Evolutionary conservation across 192 early-diverging fungal genomes (phyloP), one percentile per base, ranked within the genome.

Genomic region (Umbelopsis sp.): DNA sequence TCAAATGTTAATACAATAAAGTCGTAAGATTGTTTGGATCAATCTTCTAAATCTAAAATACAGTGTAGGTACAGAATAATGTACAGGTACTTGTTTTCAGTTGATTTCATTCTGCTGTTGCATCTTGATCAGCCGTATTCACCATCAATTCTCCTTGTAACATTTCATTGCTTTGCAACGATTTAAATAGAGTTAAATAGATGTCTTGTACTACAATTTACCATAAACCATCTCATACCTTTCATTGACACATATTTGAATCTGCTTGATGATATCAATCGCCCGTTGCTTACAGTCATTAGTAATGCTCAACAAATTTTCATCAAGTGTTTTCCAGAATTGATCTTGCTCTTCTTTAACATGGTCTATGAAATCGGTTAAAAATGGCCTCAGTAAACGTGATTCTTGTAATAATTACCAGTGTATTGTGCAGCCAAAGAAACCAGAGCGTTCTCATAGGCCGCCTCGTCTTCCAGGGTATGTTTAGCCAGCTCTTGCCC

Each of bases 231-330:
- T 4, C 25, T 4, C 27, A 5, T 18, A 61, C 55, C 55, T 61
- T 61, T 61, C 55, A 4, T 61, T 25, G 0, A 61, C 2, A 61
- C 55, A 61, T 0, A 30, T 25, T 25, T 61, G 55, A 33, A 61
- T 61, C 27, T 61, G 55, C 33, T 61, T 25, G 16, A 61, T 33
- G 1, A 30, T 16, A 61, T 30, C 55, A 61, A 61, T 61, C 18
- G 55, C 55, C 18, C 33, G 27, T n/a, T 61, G 3, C 55, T 61
- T 61, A 35, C 18, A 12, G 11, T 61, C 30, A 18, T 61, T 18
- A 15, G 18, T 27, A 61, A n/a, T 22, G 7, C 18, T 10, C 4
- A 35, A 9, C 16, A 61, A 16, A 16, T 13, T 33, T 13, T 35
- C 27, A 18, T 35, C 15, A 35, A 33, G 30, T 3, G 27, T 25